Conservation (phyloP, 768 basidiomycete genomes). For the Arthromyces matolae region DNA sequence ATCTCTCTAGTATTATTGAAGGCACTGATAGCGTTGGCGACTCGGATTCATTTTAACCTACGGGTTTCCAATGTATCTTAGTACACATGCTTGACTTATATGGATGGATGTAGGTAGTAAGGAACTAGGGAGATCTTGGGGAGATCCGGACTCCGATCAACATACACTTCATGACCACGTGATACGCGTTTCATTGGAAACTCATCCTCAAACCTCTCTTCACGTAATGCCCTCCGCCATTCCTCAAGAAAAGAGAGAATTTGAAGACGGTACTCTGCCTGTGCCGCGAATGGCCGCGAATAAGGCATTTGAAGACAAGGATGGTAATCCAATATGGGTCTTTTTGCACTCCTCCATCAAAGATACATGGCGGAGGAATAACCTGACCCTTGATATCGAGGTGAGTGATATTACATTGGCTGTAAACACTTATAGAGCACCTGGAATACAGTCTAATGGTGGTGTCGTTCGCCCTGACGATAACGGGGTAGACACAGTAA, state of each 20-base stretch:
- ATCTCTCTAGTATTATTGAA: too few species aligned
- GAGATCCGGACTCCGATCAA: too few species aligned
- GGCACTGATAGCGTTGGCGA: background rate
- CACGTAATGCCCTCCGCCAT: background rate
- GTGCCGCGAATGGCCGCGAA: background rate
- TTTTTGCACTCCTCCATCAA: constrained; percentile 32
- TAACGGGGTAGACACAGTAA: constrained; percentile 19
- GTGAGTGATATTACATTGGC: constrained; percentile 18
- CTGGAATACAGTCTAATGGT: constrained; percentile 15
- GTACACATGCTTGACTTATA: too few species aligned
- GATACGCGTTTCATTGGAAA: too few species aligned
- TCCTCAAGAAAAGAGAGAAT: too few species aligned
- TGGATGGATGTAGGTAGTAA: too few species aligned
- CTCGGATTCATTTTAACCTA: background rate
- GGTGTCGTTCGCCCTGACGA: constrained; percentile 16
- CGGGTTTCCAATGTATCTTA: too few species aligned
- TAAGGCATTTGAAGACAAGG: constrained; percentile 20
- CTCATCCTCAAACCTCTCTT: background rate
- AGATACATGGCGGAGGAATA: constrained; percentile 9
- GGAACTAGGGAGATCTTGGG: too few species aligned
- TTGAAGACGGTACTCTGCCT: too few species aligned
- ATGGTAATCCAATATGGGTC: constrained; percentile 28
- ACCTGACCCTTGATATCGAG: constrained; percentile 29
- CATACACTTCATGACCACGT: too few species aligned
- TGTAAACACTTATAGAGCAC: background rate